phyloP scores from a whole-genome alignment of 2,329 filamentous ascomycete genomes.

The Kalaharituber pfeilii region DNA sequence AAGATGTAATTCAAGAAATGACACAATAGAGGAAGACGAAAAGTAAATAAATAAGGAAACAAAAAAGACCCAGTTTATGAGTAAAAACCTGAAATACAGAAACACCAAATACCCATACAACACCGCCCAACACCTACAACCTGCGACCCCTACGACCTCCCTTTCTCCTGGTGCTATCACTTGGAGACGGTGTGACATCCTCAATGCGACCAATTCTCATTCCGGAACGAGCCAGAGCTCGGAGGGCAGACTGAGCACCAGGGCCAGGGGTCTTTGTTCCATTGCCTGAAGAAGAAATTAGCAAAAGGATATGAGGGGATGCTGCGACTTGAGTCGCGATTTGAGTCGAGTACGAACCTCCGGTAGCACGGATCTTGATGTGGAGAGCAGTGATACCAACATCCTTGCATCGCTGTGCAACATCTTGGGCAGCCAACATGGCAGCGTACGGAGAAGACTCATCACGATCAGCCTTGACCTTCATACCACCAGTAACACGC shows the following conservation, averaged over 20 bases:
- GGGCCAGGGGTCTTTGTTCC: conserved; percentile 99
- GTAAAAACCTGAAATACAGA: neutral
- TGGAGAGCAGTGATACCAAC: conserved; percentile 87
- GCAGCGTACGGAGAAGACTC: conserved; percentile 99
- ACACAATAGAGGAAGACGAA: neutral
- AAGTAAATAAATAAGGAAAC: neutral
- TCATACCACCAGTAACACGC: conserved; percentile 99
- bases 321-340: neutral
- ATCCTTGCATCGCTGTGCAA: conserved; percentile 78
- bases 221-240: conserved; percentile 92
- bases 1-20: neutral
- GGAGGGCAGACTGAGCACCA: conserved; percentile 97
- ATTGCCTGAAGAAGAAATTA: conserved; percentile 48
- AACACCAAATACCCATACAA: conserved; percentile 1
- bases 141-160: conserved; percentile 99
- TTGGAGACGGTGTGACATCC: conserved; percentile 97
- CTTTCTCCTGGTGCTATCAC: conserved; percentile 98
- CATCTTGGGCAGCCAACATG: conserved; percentile 99
- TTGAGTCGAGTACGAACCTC: conserved; percentile 44
- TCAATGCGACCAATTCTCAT: conserved; percentile 99
- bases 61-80: neutral
- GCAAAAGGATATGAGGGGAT: too few relatives aligned
- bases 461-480: conserved; percentile 99
- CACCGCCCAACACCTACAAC: conserved; percentile 52
- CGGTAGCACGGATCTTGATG: conserved; percentile 99